These are phyloP conservation scores for Linum lewisii DNA, from an alignment of 345 rosid genomes.

Conservation along the genomic window DNA sequence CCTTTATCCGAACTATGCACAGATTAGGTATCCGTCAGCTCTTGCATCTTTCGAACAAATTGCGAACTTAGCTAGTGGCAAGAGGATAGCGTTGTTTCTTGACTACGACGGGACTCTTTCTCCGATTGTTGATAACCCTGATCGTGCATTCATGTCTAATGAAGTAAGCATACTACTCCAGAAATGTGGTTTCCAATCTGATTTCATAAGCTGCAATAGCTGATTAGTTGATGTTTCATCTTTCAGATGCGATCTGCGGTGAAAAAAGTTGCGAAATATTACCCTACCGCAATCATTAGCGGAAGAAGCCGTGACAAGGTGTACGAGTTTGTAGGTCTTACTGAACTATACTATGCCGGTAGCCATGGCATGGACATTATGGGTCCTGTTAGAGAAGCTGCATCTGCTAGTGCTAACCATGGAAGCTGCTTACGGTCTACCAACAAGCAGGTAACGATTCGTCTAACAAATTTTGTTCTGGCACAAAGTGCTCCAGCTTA, in stretches of 20 bases:
- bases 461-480: no score
- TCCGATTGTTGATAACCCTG: conserved; percentile 88
- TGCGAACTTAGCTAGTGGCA: conserved; percentile 41
- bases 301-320: conserved; percentile 96
- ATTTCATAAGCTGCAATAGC: not conserved
- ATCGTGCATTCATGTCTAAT: conserved; percentile 62
- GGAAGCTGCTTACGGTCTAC: no score
- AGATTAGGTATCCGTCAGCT: conserved; percentile 87
- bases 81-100: conserved; percentile 73
- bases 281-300: conserved; percentile 69
- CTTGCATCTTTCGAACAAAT: conserved; percentile 54
- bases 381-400: conserved; percentile 15
- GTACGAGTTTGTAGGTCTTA: conserved; percentile 26
- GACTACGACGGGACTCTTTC: conserved; percentile 96
- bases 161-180: conserved; percentile 35
- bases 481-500: no score
- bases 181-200: not conserved
- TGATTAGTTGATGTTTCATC: not conserved
- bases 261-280: not conserved
- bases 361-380: conserved; percentile 42
- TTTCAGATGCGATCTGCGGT: not conserved
- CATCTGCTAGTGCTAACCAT: not conserved
- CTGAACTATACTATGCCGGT: conserved; percentile 35
- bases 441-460: not conserved
- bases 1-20: conserved; percentile 9